phyloP scores from a whole-genome alignment of 129 eudicot species.

The Silybum marianum region DNA sequence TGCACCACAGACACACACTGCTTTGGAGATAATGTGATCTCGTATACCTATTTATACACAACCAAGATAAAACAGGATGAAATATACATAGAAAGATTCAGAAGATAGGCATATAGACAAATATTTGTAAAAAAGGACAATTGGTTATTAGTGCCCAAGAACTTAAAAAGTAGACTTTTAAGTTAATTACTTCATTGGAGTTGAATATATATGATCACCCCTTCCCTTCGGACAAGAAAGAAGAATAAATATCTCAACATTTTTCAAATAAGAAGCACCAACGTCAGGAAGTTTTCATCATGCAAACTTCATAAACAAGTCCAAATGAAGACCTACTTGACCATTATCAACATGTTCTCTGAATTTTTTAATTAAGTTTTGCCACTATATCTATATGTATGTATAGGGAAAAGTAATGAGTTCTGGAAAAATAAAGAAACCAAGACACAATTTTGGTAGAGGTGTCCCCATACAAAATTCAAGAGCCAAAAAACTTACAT shows the following conservation, averaged over 20 bases:
- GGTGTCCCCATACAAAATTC: neutral
- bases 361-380: neutral
- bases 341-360: too few species aligned
- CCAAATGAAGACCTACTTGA: neutral
- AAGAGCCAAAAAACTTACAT: slow-evolving; percentile 53
- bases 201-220: neutral
- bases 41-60: slow-evolving; percentile 64
- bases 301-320: neutral
- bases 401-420: neutral
- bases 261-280: neutral
- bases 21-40: slow-evolving; percentile 76
- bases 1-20: slow-evolving; percentile 89
- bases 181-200: neutral
- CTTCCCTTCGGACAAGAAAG: neutral
- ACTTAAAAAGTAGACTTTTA: neutral
- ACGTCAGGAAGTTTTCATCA: neutral
- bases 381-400: neutral
- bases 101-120: neutral
- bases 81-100: neutral
- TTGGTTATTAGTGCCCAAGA: neutral
- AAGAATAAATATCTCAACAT: neutral
- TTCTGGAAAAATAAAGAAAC: neutral
- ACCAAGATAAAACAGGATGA: slow-evolving; percentile 5
- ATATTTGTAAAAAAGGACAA: neutral
- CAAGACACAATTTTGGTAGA: neutral